Evolutionary conservation across 2,329 filamentous ascomycete genomes (phyloP).

Genomic region (Didymellaceae sp.): DNA sequence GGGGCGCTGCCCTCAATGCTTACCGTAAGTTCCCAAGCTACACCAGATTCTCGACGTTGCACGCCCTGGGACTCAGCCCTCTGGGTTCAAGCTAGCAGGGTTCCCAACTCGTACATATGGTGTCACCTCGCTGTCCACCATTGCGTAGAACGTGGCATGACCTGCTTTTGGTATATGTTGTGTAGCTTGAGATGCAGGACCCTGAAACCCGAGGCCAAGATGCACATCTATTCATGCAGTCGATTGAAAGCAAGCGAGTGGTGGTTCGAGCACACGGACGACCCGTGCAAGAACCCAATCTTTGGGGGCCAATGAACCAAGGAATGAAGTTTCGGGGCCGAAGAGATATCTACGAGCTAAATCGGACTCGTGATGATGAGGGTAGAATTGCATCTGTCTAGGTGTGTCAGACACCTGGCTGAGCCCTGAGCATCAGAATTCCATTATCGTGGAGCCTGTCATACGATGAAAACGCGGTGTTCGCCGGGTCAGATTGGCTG

Average conservation of each 20-base stretch:
- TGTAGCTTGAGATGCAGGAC: slow-evolving; percentile 14
- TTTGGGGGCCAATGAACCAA: too few relatives aligned
- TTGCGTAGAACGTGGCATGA: slow-evolving; percentile 19
- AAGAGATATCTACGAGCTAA: neutral
- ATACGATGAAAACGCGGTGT: slow-evolving; percentile 6
- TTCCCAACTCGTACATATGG: slow-evolving; percentile 5
- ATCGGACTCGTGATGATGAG: neutral
- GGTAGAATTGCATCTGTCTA: neutral
- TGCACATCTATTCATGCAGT: neutral
- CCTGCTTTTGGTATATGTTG: slow-evolving; percentile 7
- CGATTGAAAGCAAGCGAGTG: neutral
- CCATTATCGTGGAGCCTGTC: slow-evolving; percentile 8
- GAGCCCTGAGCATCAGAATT: neutral
- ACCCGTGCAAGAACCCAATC: too few relatives aligned
- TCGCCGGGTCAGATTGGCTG: slow-evolving; percentile 16
- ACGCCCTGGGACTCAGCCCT: neutral
- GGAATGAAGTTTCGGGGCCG: neutral
- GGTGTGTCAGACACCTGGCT: neutral
- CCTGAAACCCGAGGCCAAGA: slow-evolving; percentile 4
- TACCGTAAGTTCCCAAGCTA: slow-evolving; percentile 9
- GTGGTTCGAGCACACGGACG: neutral
- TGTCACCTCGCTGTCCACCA: neutral
- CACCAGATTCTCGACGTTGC: neutral
- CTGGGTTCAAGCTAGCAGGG: slow-evolving; percentile 21
- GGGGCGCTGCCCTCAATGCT: slow-evolving; percentile 8